These are phyloP conservation scores for Carallia pectinifolia DNA, from an alignment of 345 rosid genomes.

Conservation along the genomic window DNA sequence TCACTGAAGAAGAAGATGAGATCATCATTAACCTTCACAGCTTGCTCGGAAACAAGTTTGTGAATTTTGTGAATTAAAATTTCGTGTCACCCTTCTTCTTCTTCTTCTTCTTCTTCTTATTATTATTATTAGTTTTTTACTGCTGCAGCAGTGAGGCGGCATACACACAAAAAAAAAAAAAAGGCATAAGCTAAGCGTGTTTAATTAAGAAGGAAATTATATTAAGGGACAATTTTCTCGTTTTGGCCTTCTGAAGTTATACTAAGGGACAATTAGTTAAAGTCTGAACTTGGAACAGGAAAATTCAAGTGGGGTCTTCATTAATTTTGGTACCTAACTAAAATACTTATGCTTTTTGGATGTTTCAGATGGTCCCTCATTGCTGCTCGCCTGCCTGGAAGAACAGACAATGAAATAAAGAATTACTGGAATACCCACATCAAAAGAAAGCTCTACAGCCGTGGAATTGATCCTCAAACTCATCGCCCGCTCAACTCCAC, in stretches of 20 bases:
- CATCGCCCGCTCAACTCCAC: conserved; percentile 34
- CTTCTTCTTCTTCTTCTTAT: neutral
- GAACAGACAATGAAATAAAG: conserved; percentile 85
- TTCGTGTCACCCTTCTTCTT: neutral
- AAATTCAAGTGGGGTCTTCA: conserved; percentile 16
- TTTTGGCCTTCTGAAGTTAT: too few species aligned
- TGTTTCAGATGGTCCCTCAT: conserved; percentile 64
- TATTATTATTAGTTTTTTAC: neutral
- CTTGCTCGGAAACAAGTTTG: conserved; percentile 79
- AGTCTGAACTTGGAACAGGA: neutral
- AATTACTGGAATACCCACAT: conserved; percentile 91
- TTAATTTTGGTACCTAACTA: too few species aligned
- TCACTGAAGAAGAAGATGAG: conserved; percentile 74
- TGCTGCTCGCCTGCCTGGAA: conserved; percentile 73
- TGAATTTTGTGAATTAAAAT: neutral
- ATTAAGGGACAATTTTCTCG: too few species aligned
- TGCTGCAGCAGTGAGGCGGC: neutral
- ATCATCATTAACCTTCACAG: conserved; percentile 77
- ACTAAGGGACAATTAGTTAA: too few species aligned
- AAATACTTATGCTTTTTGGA: neutral
- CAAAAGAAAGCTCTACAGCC: conserved; percentile 66
- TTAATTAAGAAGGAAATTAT: too few species aligned
- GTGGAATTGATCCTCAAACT: conserved; percentile 71
- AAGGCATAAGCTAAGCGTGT: too few species aligned
- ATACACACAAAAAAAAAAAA: neutral